Percentiles rank a stretch among this genome's conserved stretches.
phyloP scores from a whole-genome alignment of 2,329 filamentous ascomycete species.

The Oidium heveae region DNA sequence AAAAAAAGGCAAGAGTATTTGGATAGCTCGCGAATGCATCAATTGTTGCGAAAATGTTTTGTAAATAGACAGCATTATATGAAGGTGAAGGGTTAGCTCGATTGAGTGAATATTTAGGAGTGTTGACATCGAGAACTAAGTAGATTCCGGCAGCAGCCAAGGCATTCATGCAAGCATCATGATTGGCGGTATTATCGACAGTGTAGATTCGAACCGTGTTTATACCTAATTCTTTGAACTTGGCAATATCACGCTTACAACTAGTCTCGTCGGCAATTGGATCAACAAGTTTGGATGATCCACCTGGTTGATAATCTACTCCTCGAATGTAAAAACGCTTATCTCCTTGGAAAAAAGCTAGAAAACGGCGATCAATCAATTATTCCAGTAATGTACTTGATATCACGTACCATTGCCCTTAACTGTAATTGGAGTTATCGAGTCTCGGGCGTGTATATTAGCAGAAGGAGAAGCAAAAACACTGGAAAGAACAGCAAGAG shows the following conservation, averaged over 20 bases:
- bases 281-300: constrained; percentile 21
- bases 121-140: constrained; percentile 47
- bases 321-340: constrained; percentile 29
- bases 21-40: constrained; percentile 40
- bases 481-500: constrained; percentile 9
- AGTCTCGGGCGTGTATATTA: constrained; percentile 6
- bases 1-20: constrained; percentile 42
- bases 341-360: constrained; percentile 13
- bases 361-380: background rate
- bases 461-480: constrained; percentile 6
- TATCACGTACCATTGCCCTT: constrained; percentile 14
- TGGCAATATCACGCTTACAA: constrained; percentile 38
- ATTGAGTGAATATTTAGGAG: constrained; percentile 43
- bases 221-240: constrained; percentile 43
- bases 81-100: constrained; percentile 30
- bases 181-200: constrained; percentile 41
- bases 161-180: constrained; percentile 43
- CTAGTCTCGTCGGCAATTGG: constrained; percentile 32
- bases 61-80: constrained; percentile 46
- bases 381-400: background rate
- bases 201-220: constrained; percentile 53
- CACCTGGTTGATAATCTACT: constrained; percentile 35
- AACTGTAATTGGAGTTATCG: constrained; percentile 10
- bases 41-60: constrained; percentile 46
- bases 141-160: constrained; percentile 48